Conservation (phyloP, 108 stramenopile genomes). For the Nitzschia putrida region DNA sequence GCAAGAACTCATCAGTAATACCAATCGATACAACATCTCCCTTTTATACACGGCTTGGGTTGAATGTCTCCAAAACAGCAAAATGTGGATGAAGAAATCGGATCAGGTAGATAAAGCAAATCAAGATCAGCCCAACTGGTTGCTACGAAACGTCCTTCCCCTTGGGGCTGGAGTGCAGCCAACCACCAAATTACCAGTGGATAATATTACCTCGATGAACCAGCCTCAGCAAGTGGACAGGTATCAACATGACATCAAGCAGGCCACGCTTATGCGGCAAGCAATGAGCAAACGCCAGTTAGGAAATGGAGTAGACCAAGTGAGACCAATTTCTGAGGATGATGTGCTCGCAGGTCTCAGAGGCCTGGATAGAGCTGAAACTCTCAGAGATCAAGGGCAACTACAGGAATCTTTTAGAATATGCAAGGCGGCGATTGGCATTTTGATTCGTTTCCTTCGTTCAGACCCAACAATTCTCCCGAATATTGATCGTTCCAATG, state of each 20-base stretch:
- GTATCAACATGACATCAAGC: constrained; percentile 34
- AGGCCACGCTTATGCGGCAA: constrained; percentile 26
- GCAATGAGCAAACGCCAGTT: constrained; percentile 18
- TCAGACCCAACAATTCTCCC: constrained; percentile 14
- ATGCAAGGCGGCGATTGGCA: constrained; percentile 44
- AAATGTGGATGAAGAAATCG: no score
- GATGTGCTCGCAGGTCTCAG: constrained; percentile 33
- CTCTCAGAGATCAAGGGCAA: constrained; percentile 31
- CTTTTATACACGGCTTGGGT: no score
- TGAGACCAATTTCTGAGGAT: constrained; percentile 15
- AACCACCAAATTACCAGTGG: no score
- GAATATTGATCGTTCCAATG: constrained; percentile 13
- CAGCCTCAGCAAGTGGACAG: constrained; percentile 8
- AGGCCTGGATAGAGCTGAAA: constrained; percentile 47
- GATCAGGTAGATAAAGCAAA: no score
- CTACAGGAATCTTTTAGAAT: constrained; percentile 34
- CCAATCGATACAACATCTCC: no score
- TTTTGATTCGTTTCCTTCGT: constrained; percentile 36
- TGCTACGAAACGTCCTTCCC: no score
- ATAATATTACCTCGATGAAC: no score
- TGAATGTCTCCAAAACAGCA: no score
- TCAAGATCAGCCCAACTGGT: no score
- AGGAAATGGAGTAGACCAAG: neutral
- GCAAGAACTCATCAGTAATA: no score
- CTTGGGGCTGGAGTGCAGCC: no score